phyloP scores from a whole-genome alignment of 106 monocot species.

The Apostasia ramifera region DNA sequence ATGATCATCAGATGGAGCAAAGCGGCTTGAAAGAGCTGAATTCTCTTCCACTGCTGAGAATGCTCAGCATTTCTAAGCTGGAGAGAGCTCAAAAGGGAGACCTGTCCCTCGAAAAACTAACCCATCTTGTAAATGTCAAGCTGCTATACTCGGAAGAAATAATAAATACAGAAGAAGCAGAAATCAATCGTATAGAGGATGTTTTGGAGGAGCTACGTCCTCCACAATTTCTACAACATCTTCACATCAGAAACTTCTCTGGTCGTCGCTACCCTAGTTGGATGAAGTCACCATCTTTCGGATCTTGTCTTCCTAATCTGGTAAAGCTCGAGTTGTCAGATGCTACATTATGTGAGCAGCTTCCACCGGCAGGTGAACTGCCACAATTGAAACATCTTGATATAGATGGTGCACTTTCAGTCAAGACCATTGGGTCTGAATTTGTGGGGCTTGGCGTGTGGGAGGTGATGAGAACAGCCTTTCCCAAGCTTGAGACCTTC shows the following conservation, averaged over 20 bases:
- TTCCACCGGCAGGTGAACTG: constrained; percentile 14
- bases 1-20: not conserved
- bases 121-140: not conserved
- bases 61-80: not conserved
- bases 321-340: not conserved
- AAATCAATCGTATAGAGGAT: not conserved
- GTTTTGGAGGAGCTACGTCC: constrained; percentile 25
- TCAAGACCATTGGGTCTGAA: constrained; percentile 6
- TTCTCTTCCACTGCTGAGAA: constrained; percentile 3
- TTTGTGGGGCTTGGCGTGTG: not conserved
- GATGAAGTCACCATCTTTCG: constrained; percentile 6
- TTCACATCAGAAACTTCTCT: constrained; percentile 11
- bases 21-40: constrained; percentile 2
- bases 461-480: not conserved
- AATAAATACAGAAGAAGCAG: not conserved
- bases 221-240: constrained; percentile 1
- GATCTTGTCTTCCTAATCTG: not conserved
- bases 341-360: not conserved
- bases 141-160: no score
- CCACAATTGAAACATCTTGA: constrained; percentile 10
- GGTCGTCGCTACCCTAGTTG: constrained; percentile 17
- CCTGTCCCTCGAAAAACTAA: not conserved
- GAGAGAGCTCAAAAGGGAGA: not conserved
- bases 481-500: constrained; percentile 8
- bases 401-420: not conserved